These are phyloP conservation scores for Rhodotorula sp. DNA, from an alignment of 1,284 basidiomycete species.

Conservation along the genomic window DNA sequence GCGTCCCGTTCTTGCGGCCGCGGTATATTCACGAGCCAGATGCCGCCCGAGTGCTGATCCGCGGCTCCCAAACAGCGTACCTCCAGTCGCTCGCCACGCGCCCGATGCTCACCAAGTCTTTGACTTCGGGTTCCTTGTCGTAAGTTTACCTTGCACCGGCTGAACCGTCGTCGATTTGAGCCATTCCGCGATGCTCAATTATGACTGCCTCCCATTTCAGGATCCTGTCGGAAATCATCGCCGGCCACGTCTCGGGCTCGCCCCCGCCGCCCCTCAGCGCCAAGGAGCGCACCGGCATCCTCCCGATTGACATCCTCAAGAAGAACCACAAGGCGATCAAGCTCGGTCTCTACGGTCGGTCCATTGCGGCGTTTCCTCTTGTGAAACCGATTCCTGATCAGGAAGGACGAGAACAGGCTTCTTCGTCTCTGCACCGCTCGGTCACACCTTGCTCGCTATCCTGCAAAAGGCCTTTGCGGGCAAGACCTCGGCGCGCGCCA, in stretches of 20 bases:
- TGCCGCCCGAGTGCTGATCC: not conserved
- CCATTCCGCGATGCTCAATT: not conserved
- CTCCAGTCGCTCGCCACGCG: constrained; percentile 34
- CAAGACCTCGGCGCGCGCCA: constrained; percentile 65
- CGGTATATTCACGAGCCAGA: no score
- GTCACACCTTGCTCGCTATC: constrained; percentile 67
- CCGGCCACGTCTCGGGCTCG: constrained; percentile 28
- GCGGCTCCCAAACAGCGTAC: constrained; percentile 24
- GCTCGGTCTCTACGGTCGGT: constrained; percentile 41
- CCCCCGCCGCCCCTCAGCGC: constrained; percentile 34
- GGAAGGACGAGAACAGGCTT: constrained; percentile 56
- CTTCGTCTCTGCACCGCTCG: constrained; percentile 76
- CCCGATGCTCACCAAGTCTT: constrained; percentile 43
- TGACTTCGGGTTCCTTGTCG: constrained; percentile 33
- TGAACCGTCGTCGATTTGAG: not conserved
- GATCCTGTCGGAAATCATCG: constrained; percentile 32
- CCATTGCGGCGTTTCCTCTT: no score
- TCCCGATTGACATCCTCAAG: constrained; percentile 42
- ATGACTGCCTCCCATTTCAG: not conserved
- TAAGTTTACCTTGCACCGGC: not conserved
- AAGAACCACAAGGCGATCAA: constrained; percentile 44
- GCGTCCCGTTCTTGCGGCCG: not conserved
- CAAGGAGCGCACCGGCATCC: constrained; percentile 42
- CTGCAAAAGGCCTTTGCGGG: constrained; percentile 75
- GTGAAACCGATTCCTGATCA: no score